phyloP scores from a whole-genome alignment of 441 rosid genomes.

The Pelargonium cotyledonis region DNA sequence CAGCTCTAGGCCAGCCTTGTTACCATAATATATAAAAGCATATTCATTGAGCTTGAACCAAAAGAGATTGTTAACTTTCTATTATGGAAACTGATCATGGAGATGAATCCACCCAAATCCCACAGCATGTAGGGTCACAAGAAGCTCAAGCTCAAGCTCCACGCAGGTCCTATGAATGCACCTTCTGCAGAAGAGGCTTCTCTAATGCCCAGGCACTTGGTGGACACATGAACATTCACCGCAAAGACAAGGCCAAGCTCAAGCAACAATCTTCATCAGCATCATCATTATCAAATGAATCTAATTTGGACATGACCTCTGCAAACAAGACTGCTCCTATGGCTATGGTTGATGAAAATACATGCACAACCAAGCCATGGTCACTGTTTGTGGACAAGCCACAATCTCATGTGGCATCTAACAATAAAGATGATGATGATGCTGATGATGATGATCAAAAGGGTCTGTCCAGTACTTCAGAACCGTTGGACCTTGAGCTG shows the following conservation, averaged over 20 bases:
- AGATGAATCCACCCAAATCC: too few species aligned
- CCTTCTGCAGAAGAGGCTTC: conserved; percentile 45
- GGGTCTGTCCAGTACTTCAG: conserved; percentile 6
- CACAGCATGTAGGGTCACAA: too few species aligned
- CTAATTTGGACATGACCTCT: too few species aligned
- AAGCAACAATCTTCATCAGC: conserved; percentile 21
- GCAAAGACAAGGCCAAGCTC: conserved; percentile 35
- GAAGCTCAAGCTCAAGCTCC: conserved; percentile 30
- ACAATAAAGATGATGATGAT: background rate
- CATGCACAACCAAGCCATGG: background rate
- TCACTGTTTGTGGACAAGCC: background rate
- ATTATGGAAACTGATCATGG: too few species aligned
- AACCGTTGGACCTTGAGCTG: conserved; percentile 45
- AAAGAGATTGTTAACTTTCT: too few species aligned
- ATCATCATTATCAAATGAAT: background rate
- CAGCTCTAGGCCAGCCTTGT: too few species aligned
- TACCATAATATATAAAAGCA: too few species aligned
- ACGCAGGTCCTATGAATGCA: conserved; percentile 33
- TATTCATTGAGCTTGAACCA: too few species aligned
- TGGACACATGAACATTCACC: conserved; percentile 43
- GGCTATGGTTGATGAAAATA: conserved; percentile 9
- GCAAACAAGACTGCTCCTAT: background rate
- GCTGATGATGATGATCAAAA: background rate
- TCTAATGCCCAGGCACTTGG: conserved; percentile 41
- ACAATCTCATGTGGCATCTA: conserved; percentile 1